Base-by-base conservation (phyloP, 306 rosid genomes). In the Inga leiocalycina region DNA sequence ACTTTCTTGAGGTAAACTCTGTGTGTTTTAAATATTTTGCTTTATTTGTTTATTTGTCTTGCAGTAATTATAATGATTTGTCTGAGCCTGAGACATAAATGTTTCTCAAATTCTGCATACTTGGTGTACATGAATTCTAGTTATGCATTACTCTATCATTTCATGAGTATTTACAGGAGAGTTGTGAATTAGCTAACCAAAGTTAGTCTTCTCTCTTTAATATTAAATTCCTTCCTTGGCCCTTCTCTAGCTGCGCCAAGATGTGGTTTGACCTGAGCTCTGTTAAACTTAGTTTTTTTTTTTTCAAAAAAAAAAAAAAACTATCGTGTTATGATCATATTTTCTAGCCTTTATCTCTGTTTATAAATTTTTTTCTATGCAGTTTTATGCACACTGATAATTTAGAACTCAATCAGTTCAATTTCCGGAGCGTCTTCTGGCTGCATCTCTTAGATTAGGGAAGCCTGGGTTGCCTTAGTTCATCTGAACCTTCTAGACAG, bases 1-100 rank as follows among this genome's bases (percentile, higher is more conserved):
- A 89, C 91, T 77, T 96, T 96, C 86, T 81, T 91, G 79, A 92
- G 94, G 99, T 92, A 86, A 59, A 27, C 56, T 19, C 13, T 77
- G 5, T 22, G 5, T 22, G 34, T 59, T 59, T 59, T 59, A 1
- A 10, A 59, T 59, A 24, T 24, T 62, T 73, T 39, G 6, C 4
- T 74, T 74, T 32, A 17, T 35, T 35, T 75, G 19, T 20, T 37
- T 22, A 54, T 22, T 75, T 35, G 22, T 24, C 17, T 7, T 48
- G 24, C 14, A 14, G 52, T 27, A 12, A 34, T 27, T 45, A 17
- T 44, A 46, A 72, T 72, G n/a, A 45, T 32, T 46, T 48, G 61
- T 46, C 35, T 52, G 34, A 76, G 70, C 67, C n/a, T 57, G 10
- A 43, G 10, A 43, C 7, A 11, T n/a, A 43, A 4, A 64, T 64